Conservation (phyloP, 305 asterid genomes). For the Solanum hybrid region DNA sequence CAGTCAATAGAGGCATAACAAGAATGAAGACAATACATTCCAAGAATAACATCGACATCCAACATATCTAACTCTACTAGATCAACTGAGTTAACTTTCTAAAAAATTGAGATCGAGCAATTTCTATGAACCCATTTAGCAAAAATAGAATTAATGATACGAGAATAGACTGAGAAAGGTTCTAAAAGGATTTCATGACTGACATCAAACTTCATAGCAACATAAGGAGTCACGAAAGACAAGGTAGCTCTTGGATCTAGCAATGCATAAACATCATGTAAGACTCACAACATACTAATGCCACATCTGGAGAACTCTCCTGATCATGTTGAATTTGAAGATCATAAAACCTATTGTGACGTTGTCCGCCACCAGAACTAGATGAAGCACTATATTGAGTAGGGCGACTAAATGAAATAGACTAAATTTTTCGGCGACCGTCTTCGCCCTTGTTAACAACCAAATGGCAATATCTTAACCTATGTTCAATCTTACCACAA, state of each 20-base stretch:
- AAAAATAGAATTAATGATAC: not conserved
- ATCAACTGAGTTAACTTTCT: not conserved
- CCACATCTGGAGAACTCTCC: not conserved
- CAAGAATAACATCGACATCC: not conserved
- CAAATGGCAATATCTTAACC: too few relatives aligned
- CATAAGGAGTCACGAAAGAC: not conserved
- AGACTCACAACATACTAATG: not conserved
- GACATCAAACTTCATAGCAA: not conserved
- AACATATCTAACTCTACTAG: not conserved
- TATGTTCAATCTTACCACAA: not conserved
- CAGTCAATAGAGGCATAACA: not conserved
- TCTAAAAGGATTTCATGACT: not conserved
- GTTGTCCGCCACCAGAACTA: not conserved
- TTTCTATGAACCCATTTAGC: not conserved
- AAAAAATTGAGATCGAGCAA: not conserved
- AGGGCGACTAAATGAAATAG: not conserved
- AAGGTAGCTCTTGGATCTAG: not conserved
- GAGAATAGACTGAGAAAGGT: not conserved
- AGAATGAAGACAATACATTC: not conserved
- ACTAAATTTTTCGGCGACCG: not conserved
- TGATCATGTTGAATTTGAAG: not conserved
- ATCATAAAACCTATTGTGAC: not conserved
- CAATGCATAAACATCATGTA: not conserved
- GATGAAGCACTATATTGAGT: not conserved
- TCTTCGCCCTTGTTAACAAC: not conserved